Evolutionary conservation across 345 rosid species (phyloP).

Genomic region (Populus nigra): DNA sequence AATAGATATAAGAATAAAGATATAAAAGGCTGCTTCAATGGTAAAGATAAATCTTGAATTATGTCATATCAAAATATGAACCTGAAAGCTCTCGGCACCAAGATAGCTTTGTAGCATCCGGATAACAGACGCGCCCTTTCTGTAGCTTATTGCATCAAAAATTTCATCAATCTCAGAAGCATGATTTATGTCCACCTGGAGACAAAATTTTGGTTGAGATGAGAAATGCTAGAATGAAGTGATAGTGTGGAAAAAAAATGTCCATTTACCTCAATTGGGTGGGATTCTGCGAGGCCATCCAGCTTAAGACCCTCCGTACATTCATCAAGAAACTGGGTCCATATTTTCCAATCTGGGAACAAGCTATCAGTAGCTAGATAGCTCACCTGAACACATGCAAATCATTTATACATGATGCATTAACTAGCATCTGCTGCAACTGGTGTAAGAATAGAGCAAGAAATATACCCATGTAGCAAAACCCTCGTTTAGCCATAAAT

Average conservation of each 20-base stretch:
- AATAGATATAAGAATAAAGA: not conserved
- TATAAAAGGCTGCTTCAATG: not conserved
- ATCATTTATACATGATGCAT: conserved; percentile 9
- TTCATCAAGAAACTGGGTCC: conserved; percentile 98
- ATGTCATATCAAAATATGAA: conserved; percentile 27
- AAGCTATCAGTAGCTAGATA: conserved; percentile 86
- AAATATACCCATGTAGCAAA: conserved; percentile 95
- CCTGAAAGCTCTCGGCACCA: conserved; percentile 94
- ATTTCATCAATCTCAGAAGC: conserved; percentile 90
- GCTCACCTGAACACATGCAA: conserved; percentile 67
- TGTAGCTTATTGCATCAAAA: conserved; percentile 91
- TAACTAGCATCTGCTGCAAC: conserved; percentile 1
- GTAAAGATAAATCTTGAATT: not conserved
- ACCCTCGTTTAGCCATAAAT: conserved; percentile 98
- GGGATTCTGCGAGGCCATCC: conserved; percentile 94
- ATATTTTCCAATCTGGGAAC: conserved; percentile 96
- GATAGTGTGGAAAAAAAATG: not conserved
- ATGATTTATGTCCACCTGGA: conserved; percentile 87
- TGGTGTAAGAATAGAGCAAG: not conserved
- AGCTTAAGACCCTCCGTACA: conserved; percentile 77
- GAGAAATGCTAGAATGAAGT: conserved; percentile 1
- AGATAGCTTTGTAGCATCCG: conserved; percentile 96
- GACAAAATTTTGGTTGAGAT: conserved; percentile 5
- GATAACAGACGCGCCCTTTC: conserved; percentile 91
- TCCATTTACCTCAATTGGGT: conserved; percentile 84